These are phyloP conservation scores for Grammothele lineata DNA, from an alignment of 768 basidiomycete genomes.

Conservation along the genomic window DNA sequence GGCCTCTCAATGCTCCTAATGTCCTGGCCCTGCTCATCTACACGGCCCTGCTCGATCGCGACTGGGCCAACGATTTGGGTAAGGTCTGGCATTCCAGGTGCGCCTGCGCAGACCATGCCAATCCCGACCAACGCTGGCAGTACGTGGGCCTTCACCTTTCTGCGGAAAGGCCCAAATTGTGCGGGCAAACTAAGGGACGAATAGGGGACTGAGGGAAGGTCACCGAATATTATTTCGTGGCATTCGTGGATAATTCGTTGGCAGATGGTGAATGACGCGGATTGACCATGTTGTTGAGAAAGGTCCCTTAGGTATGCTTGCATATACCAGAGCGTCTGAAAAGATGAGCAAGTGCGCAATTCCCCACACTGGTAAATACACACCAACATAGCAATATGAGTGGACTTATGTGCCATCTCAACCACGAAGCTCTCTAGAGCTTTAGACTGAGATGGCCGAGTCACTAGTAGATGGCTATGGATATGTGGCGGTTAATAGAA, in stretches of 20 bases:
- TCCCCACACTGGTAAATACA: constrained; percentile 32
- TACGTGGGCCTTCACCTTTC: constrained; percentile 68
- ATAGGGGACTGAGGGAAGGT: constrained; percentile 75
- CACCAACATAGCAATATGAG: constrained; percentile 94
- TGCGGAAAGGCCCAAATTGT: constrained; percentile 45
- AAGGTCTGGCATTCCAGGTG: constrained; percentile 71
- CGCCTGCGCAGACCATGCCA: constrained; percentile 73
- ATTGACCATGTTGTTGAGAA: constrained; percentile 48
- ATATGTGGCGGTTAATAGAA: constrained; percentile 17
- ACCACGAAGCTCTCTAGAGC: constrained; percentile 94
- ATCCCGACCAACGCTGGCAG: constrained; percentile 83
- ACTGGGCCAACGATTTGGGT: constrained; percentile 75
- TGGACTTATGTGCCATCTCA: constrained; percentile 82
- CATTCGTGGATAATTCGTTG: constrained; percentile 87
- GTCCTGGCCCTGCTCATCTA: constrained; percentile 54
- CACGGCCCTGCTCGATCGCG: constrained; percentile 85
- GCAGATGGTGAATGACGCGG: constrained; percentile 84
- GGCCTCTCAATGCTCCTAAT: constrained; percentile 45
- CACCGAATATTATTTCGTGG: constrained; percentile 95
- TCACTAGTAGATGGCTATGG: constrained; percentile 87
- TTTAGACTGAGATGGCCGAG: constrained; percentile 84
- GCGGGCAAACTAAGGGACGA: constrained; percentile 48
- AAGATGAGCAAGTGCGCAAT: constrained; percentile 1
- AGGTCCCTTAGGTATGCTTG: constrained; percentile 91
- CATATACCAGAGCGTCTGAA: constrained; percentile 96